phyloP scores from a whole-genome alignment of 768 basidiomycete species.

The Trametopsis cervina region DNA sequence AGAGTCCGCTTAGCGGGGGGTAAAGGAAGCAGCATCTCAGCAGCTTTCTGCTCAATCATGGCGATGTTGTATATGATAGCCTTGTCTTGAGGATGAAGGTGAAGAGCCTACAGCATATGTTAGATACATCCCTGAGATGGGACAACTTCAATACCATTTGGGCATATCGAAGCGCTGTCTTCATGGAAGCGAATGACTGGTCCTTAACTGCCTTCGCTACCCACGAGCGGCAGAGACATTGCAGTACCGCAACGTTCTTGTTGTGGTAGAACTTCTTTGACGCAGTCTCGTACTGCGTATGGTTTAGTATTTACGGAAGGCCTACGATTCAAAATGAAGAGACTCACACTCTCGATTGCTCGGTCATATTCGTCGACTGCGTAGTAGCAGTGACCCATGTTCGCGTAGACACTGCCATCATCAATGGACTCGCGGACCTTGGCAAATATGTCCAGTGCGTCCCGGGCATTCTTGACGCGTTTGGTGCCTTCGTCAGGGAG shows the following conservation, averaged over 20 bases:
- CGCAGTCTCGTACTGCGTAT: constrained; percentile 92
- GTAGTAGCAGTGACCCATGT: constrained; percentile 96
- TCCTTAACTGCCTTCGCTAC: constrained; percentile 92
- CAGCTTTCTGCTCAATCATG: constrained; percentile 96
- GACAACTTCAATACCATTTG: constrained; percentile 76
- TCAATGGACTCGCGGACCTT: constrained; percentile 85
- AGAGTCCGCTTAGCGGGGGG: constrained; percentile 71
- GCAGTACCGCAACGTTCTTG: constrained; percentile 66
- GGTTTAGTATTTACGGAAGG: constrained; percentile 4
- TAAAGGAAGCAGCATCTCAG: constrained; percentile 79
- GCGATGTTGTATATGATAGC: constrained; percentile 92
- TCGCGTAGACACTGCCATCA: constrained; percentile 83
- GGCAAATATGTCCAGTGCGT: constrained; percentile 84
- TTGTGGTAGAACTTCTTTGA: constrained; percentile 70
- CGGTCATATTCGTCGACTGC: constrained; percentile 90
- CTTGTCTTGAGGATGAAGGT: constrained; percentile 82
- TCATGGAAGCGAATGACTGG: constrained; percentile 75
- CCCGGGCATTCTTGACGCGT: constrained; percentile 67
- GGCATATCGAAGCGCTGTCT: constrained; percentile 76
- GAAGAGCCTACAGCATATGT: constrained; percentile 60
- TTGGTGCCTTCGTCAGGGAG: constrained; percentile 56
- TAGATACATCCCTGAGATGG: background rate
- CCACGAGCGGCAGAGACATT: constrained; percentile 90
- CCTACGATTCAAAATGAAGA: background rate
- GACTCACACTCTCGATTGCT: constrained; percentile 88